Evolutionary conservation across 306 rosid genomes (phyloP).

Genomic region (Heteromeles arbutifolia): DNA sequence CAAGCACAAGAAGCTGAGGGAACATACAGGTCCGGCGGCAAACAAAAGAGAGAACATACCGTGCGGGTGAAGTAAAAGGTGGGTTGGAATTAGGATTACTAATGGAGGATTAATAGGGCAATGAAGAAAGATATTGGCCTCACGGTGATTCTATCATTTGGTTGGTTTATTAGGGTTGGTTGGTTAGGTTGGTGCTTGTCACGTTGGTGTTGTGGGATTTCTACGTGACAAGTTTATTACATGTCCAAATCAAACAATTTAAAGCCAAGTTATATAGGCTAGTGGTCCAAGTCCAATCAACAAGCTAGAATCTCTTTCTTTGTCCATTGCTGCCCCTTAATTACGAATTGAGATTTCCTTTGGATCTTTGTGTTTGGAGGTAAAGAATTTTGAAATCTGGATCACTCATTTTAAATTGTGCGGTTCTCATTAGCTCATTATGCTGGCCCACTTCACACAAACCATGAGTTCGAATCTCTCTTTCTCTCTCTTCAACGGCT

Average conservation of each 20-base stretch:
- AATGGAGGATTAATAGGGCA: slow-evolving; percentile 8
- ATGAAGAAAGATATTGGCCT: slow-evolving; percentile 40
- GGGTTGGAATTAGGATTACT: slow-evolving; percentile 19
- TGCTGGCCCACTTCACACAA: no score
- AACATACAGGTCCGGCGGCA: slow-evolving; percentile 28
- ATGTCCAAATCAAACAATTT: slow-evolving; percentile 24
- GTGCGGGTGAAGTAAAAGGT: slow-evolving; percentile 23
- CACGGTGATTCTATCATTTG: slow-evolving; percentile 47
- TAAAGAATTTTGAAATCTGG: no score
- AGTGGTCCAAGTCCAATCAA: background rate
- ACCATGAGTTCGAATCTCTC: no score
- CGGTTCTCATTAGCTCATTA: no score
- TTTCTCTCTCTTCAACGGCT: no score
- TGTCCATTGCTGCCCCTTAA: no score
- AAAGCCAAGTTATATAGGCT: background rate
- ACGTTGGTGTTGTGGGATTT: slow-evolving; percentile 54
- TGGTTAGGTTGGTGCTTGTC: slow-evolving; percentile 68
- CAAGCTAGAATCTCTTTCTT: background rate
- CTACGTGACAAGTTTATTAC: slow-evolving; percentile 21
- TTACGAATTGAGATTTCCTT: no score
- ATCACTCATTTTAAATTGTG: no score
- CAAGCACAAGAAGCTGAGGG: slow-evolving; percentile 20
- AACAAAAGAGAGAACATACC: slow-evolving; percentile 36
- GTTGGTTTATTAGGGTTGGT: slow-evolving; percentile 34
- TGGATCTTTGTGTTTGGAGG: no score